Evolutionary conservation across 1,284 basidiomycete genomes (phyloP).

Genomic region (Lentinula novae-zelandiae): DNA sequence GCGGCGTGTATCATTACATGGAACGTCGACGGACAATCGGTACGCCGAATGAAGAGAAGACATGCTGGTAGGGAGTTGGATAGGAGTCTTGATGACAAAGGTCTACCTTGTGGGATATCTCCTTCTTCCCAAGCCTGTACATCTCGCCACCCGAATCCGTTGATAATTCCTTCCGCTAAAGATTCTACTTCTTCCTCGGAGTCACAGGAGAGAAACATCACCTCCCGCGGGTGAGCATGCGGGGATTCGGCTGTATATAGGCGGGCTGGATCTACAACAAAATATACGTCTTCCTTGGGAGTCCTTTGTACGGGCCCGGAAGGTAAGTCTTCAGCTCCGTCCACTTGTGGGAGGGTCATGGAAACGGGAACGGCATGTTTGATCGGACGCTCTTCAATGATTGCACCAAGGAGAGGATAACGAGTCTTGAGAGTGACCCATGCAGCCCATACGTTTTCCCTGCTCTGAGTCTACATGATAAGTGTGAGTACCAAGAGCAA

Average conservation of each 20-base stretch:
- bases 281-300: constrained; percentile 26
- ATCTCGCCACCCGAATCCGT: constrained; percentile 21
- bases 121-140: not conserved
- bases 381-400: not conserved
- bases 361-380: not conserved
- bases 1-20: constrained; percentile 41
- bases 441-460: constrained; percentile 31
- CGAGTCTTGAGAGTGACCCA: constrained; percentile 42
- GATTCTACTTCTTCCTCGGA: constrained; percentile 29
- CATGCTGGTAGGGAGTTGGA: constrained; percentile 35
- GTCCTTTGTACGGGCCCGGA: no score
- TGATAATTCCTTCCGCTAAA: constrained; percentile 28
- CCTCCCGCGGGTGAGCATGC: constrained; percentile 29
- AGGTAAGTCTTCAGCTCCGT: not conserved
- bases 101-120: not conserved
- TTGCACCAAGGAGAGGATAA: constrained; percentile 44
- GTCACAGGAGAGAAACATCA: constrained; percentile 26
- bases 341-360: not conserved
- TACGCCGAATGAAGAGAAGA: constrained; percentile 32
- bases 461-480: constrained; percentile 14
- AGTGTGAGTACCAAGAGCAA: not conserved
- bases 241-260: constrained; percentile 19
- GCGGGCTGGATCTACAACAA: constrained; percentile 33
- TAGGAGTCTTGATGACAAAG: constrained; percentile 21
- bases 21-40: constrained; percentile 27